Percentiles rank a stretch among this genome's conserved stretches.
Conservation (phyloP, 306 rosid species). For the Cicer arietinum region DNA sequence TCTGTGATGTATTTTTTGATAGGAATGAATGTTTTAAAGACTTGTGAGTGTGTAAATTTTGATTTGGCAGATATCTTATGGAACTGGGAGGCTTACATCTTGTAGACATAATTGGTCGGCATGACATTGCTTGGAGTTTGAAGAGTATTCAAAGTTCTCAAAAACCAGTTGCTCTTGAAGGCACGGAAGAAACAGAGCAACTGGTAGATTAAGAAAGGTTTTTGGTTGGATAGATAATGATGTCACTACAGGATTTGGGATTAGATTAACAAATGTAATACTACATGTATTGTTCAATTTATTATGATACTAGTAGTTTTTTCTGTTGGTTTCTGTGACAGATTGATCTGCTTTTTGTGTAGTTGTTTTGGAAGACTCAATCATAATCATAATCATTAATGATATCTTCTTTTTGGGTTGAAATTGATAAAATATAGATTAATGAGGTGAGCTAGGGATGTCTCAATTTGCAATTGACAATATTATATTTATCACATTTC, state of each 20-base stretch:
- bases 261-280: not conserved
- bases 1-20: not conserved
- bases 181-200: constrained; percentile 46
- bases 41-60: constrained; percentile 33
- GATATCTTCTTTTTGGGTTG: not conserved
- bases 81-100: constrained; percentile 73
- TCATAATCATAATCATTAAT: not conserved
- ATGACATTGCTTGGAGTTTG: constrained; percentile 69
- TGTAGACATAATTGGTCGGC: constrained; percentile 64
- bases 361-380: not conserved
- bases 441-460: not conserved
- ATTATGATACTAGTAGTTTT: not conserved
- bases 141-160: constrained; percentile 52
- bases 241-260: not conserved
- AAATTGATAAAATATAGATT: not conserved
- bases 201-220: constrained; percentile 10
- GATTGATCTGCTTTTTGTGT: not conserved
- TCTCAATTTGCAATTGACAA: not conserved
- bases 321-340: not conserved
- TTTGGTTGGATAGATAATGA: not conserved
- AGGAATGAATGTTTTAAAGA: constrained; percentile 20
- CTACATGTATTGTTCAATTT: not conserved
- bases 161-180: constrained; percentile 41
- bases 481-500: too few species aligned
- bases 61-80: constrained; percentile 67